phyloP scores from a whole-genome alignment of 2,329 filamentous ascomycete species.

The Pleurostoma richardsiae region DNA sequence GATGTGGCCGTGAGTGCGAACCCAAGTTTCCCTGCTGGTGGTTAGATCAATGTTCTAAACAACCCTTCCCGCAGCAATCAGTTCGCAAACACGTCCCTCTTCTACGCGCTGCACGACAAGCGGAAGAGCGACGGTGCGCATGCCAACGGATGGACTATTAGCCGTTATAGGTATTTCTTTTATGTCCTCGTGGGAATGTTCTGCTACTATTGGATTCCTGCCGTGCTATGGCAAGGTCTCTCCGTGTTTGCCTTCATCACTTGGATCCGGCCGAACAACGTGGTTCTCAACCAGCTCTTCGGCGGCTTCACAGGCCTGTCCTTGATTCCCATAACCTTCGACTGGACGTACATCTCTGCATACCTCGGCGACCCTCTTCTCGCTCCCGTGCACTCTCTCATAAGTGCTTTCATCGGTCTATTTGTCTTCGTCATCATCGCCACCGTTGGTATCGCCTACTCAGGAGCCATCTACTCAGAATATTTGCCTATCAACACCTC shows the following conservation, averaged over 20 bases:
- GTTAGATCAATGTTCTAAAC: too few relatives aligned
- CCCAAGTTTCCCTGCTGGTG: too few relatives aligned
- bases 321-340: slow-evolving; percentile 37
- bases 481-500: slow-evolving; percentile 52
- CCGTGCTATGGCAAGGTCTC: slow-evolving; percentile 38
- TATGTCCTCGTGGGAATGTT: slow-evolving; percentile 35
- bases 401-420: slow-evolving; percentile 35
- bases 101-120: slow-evolving; percentile 37
- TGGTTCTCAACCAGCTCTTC: slow-evolving; percentile 41
- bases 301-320: slow-evolving; percentile 38
- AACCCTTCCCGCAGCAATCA: slow-evolving; percentile 16
- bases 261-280: slow-evolving; percentile 41
- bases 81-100: slow-evolving; percentile 40
- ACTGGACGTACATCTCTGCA: slow-evolving; percentile 30
- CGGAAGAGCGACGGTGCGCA: slow-evolving; percentile 31
- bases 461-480: slow-evolving; percentile 39
- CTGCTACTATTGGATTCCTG: slow-evolving; percentile 49
- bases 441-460: slow-evolving; percentile 43
- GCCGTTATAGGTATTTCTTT: slow-evolving; percentile 39
- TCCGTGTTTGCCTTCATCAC: slow-evolving; percentile 41
- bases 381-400: slow-evolving; percentile 28
- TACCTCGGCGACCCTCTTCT: slow-evolving; percentile 27
- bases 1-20: slow-evolving; percentile 34
- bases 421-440: slow-evolving; percentile 32
- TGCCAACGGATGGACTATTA: slow-evolving; percentile 37